phyloP scores from a whole-genome alignment of 176 grass and related monocot species.

The Rhynchospora tenuis region DNA sequence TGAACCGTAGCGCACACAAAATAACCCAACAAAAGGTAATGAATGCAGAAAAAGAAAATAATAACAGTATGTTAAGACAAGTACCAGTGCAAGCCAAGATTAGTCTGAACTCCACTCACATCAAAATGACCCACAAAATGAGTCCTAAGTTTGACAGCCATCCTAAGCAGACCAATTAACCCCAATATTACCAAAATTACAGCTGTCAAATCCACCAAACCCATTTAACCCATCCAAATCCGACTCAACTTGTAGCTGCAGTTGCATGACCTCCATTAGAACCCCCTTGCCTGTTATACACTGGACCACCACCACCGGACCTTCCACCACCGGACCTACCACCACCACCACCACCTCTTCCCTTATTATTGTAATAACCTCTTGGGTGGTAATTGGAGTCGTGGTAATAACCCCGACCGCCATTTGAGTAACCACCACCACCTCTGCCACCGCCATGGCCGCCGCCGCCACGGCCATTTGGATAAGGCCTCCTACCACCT shows the following conservation, averaged over 20 bases:
- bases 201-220: constrained; percentile 13
- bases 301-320: background rate
- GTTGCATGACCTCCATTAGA: background rate
- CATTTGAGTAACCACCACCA: constrained; percentile 22
- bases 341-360: constrained; percentile 4
- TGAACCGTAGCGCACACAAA: background rate
- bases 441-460: constrained; percentile 1
- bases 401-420: constrained; percentile 12
- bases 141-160: constrained; percentile 11
- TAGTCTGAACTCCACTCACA: constrained; percentile 27
- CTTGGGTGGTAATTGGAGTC: constrained; percentile 25
- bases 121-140: constrained; percentile 15
- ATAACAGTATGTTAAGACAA: background rate
- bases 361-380: constrained; percentile 17
- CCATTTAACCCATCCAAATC: constrained; percentile 7
- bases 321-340: background rate
- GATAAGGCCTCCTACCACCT: background rate
- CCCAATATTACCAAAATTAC: constrained; percentile 11
- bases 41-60: background rate
- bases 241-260: background rate
- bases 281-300: constrained; percentile 4
- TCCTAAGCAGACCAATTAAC: background rate
- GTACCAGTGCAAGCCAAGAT: constrained; percentile 12
- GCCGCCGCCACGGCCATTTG: constrained; percentile 12
- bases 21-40: background rate